A percentile compares a stretch with the other conserved stretches of the same genome.
Conservation (phyloP, 148 eudicot species). For the Spergularia bocconei region DNA sequence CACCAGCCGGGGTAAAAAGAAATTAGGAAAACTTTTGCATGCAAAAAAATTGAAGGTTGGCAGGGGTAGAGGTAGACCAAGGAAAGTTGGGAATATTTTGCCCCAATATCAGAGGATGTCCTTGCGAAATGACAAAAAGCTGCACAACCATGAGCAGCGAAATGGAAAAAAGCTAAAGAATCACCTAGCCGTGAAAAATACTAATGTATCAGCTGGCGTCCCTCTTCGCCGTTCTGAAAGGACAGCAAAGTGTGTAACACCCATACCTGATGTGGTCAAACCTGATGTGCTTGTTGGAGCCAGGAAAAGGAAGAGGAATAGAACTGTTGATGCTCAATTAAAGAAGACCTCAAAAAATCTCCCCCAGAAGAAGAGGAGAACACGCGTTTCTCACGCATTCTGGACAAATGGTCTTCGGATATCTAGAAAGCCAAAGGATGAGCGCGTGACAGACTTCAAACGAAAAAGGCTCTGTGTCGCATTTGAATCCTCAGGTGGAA, state of each 20-base stretch:
- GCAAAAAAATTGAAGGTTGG: slow-evolving; percentile 22
- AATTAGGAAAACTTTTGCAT: slow-evolving; percentile 21
- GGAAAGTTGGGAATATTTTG: slow-evolving; percentile 39
- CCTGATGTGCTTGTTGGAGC: slow-evolving; percentile 33
- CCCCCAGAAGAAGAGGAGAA: slow-evolving; percentile 56
- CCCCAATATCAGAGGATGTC: slow-evolving; percentile 29
- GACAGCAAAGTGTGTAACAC: slow-evolving; percentile 34
- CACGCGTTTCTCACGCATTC: slow-evolving; percentile 37
- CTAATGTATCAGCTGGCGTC: slow-evolving; percentile 37
- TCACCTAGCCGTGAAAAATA: slow-evolving; percentile 23
- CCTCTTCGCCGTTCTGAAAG: slow-evolving; percentile 81
- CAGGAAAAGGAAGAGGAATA: slow-evolving; percentile 40
- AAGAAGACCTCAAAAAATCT: slow-evolving; percentile 34
- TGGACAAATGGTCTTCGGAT: slow-evolving; percentile 76
- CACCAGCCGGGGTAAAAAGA: slow-evolving; percentile 31
- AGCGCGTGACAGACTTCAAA: slow-evolving; percentile 52
- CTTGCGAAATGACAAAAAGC: slow-evolving; percentile 34
- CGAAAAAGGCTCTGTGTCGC: slow-evolving; percentile 48
- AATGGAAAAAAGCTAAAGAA: slow-evolving; percentile 30
- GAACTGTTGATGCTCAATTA: slow-evolving; percentile 22
- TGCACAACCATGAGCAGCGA: slow-evolving; percentile 30
- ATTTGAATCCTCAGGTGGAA: slow-evolving; percentile 33
- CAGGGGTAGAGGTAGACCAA: slow-evolving; percentile 17
- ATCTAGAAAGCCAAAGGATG: slow-evolving; percentile 72
- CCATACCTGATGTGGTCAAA: slow-evolving; percentile 32